Evolutionary conservation across 2,329 filamentous ascomycete genomes (phyloP).

Genomic region (Colletotrichum agaves): DNA sequence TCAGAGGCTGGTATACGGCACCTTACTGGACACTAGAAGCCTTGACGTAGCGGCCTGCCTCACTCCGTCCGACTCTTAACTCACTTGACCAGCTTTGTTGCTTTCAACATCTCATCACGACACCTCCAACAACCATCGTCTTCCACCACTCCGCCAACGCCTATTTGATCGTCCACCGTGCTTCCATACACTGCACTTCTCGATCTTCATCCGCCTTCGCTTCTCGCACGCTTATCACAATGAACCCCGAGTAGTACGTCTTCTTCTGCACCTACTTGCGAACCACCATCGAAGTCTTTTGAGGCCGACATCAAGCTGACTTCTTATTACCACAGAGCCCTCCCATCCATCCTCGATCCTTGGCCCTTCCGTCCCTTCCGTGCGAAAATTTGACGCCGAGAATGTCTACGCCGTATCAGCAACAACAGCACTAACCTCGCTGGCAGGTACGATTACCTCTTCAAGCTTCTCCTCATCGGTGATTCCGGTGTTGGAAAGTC

Average conservation of each 20-base stretch:
- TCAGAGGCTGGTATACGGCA: neutral
- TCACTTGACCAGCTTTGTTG: conserved; percentile 37
- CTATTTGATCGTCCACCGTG: conserved; percentile 27
- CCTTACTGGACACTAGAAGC: conserved; percentile 22
- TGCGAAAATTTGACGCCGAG: conserved; percentile 12
- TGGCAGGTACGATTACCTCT: conserved; percentile 98
- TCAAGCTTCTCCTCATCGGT: conserved; percentile 99
- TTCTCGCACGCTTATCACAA: conserved; percentile 60
- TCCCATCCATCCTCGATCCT: conserved; percentile 10
- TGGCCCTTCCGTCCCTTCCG: conserved; percentile 3
- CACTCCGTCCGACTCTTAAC: conserved; percentile 34
- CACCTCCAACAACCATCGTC: conserved; percentile 32
- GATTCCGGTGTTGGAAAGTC: conserved; percentile 99
- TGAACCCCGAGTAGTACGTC: conserved; percentile 94
- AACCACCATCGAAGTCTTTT: conserved; percentile 17
- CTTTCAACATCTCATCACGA: conserved; percentile 37
- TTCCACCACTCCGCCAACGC: conserved; percentile 25
- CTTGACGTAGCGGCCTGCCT: conserved; percentile 38
- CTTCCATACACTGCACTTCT: conserved; percentile 4
- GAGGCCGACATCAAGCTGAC: conserved; percentile 38
- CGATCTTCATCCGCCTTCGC: conserved; percentile 28
- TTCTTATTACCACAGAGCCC: conserved; percentile 32
- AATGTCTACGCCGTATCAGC: conserved; percentile 10
- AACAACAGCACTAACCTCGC: conserved; percentile 40
- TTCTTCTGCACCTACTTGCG: conserved; percentile 35